phyloP scores from a whole-genome alignment of 148 eudicot species.

The Talinum fruticosum region DNA sequence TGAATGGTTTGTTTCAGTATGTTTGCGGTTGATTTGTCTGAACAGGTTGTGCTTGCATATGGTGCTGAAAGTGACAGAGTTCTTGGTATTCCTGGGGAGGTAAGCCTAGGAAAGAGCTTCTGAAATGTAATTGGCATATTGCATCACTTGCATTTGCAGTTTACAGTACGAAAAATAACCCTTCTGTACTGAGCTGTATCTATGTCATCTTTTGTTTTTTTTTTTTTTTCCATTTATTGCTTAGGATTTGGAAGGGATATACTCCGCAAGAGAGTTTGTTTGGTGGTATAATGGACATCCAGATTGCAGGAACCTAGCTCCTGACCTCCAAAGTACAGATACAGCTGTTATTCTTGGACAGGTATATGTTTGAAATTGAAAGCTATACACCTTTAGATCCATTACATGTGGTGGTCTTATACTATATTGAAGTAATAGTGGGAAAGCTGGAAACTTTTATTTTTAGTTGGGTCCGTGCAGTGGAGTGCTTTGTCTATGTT shows the following conservation, averaged over 20 bases:
- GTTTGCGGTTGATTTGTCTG: constrained; percentile 19
- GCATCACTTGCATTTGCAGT: background rate
- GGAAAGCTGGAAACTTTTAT: background rate
- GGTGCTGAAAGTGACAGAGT: constrained; percentile 96
- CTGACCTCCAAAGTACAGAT: constrained; percentile 72
- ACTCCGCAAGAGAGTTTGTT: constrained; percentile 94
- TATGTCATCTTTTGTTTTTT: background rate
- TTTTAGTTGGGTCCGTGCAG: background rate
- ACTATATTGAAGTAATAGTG: background rate
- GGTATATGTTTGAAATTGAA: constrained; percentile 36
- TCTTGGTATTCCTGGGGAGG: constrained; percentile 92
- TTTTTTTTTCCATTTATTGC: constrained; percentile 13
- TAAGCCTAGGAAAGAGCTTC: constrained; percentile 20
- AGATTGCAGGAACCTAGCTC: constrained; percentile 63
- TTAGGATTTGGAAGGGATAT: constrained; percentile 61
- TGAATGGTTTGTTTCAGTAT: background rate
- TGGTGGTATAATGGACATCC: constrained; percentile 99
- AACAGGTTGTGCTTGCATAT: constrained; percentile 93
- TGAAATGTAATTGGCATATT: background rate
- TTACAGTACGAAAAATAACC: background rate
- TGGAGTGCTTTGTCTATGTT: background rate
- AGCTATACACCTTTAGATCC: background rate
- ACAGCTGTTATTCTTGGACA: constrained; percentile 96
- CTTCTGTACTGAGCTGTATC: background rate
- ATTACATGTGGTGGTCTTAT: background rate